phyloP scores from a whole-genome alignment of 129 eudicot genomes.

The Flaveria robusta region DNA sequence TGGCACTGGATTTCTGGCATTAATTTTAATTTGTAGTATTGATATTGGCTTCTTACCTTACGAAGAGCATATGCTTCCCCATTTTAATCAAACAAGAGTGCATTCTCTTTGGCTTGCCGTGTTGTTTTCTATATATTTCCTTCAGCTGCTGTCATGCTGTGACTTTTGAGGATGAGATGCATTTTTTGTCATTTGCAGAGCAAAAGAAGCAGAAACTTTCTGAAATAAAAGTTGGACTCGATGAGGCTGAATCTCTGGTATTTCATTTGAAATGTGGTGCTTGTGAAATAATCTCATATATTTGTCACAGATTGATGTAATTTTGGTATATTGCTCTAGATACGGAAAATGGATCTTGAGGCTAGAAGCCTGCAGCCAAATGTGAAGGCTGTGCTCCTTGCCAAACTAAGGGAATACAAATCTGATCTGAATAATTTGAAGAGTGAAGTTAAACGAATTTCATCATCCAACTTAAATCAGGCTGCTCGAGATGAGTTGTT shows the following conservation, averaged over 20 bases:
- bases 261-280: neutral
- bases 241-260: constrained; percentile 73
- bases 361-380: constrained; percentile 78
- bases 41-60: neutral
- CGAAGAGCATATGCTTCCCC: too few relatives aligned
- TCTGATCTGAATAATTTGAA: constrained; percentile 70
- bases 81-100: too few relatives aligned
- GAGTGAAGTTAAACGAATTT: constrained; percentile 58
- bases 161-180: neutral
- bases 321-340: constrained; percentile 37
- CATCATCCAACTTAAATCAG: constrained; percentile 60
- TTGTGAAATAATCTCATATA: neutral
- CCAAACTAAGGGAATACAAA: constrained; percentile 71
- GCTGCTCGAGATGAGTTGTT: constrained; percentile 68
- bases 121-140: neutral
- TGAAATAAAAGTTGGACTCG: constrained; percentile 57
- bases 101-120: neutral
- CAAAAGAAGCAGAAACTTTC: constrained; percentile 66
- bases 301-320: neutral
- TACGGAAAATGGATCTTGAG: constrained; percentile 71
- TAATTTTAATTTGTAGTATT: neutral
- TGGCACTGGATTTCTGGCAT: neutral
- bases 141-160: neutral
- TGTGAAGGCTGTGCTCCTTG: constrained; percentile 67
- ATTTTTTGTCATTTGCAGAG: constrained; percentile 39